Evolutionary conservation across 495 filamentous ascomycete species (phyloP).

Genomic region (Schizothecium vesticola): DNA sequence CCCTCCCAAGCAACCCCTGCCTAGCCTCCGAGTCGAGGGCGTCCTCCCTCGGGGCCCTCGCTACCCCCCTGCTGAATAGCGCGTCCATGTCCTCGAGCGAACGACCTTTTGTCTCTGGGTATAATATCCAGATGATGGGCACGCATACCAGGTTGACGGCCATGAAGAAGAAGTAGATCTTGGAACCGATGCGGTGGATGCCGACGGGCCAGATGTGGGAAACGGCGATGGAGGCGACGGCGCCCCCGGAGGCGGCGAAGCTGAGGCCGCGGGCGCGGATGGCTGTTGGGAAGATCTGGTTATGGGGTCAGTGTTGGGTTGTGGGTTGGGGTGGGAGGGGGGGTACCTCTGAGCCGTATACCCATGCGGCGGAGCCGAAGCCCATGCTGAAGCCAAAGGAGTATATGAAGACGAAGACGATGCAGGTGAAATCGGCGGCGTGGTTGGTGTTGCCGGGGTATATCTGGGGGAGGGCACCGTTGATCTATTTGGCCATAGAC

Average conservation of each 20-base stretch:
- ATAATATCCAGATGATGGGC: slow-evolving; percentile 43
- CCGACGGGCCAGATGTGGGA: slow-evolving; percentile 46
- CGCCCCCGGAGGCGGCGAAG: slow-evolving; percentile 45
- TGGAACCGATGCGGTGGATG: slow-evolving; percentile 47
- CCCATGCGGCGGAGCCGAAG: slow-evolving; percentile 53
- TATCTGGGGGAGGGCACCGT: slow-evolving; percentile 44
- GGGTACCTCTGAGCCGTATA: slow-evolving; percentile 51
- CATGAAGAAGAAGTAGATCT: slow-evolving; percentile 57
- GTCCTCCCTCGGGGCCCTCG: slow-evolving; percentile 11
- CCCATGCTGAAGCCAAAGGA: slow-evolving; percentile 52
- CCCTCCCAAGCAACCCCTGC: neutral
- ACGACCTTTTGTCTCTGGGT: slow-evolving; percentile 51
- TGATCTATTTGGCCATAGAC: slow-evolving; percentile 36
- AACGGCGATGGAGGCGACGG: slow-evolving; percentile 47
- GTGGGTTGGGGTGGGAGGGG: neutral
- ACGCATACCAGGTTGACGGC: slow-evolving; percentile 47
- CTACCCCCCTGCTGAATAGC: slow-evolving; percentile 33
- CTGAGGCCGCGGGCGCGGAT: slow-evolving; percentile 48
- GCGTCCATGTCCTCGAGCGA: slow-evolving; percentile 50
- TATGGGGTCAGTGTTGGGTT: neutral
- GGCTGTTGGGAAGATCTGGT: slow-evolving; percentile 48
- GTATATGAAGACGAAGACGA: slow-evolving; percentile 55
- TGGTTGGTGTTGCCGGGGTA: slow-evolving; percentile 49
- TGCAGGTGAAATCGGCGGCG: slow-evolving; percentile 45
- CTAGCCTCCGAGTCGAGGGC: slow-evolving; percentile 1